Base-by-base conservation (phyloP, 352 stramenopile species). In the Globisporangium alternatum region DNA sequence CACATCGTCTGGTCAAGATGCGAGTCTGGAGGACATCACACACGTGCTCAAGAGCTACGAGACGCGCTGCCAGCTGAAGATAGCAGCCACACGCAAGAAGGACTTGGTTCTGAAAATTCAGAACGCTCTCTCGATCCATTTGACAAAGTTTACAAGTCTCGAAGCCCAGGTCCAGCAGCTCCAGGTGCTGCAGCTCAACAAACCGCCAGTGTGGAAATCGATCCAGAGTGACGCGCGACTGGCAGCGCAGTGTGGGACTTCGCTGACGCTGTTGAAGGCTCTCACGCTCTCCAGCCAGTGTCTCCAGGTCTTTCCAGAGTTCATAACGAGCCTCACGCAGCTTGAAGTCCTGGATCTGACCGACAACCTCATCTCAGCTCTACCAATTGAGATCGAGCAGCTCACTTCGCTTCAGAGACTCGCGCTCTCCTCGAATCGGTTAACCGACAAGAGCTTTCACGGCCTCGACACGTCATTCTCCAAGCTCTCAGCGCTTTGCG, bases 41-140 rank as follows among this genome's bases (percentile, higher is more conserved):
- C 59, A 64, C 0, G 69, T 83, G 12, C 56, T 86, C 0, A 60
- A 64, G 15, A 72, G 73, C 43, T 72, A 75, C 49, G 48, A 79
- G 54, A 35, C 67, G 45, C 59, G 76, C 22, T 63, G 67, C 62
- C 66, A 75, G 33, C 25, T 75, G 60, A 1, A 56, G 60, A 44
- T 67, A 15, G 48, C 65, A 13, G 56, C 48, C 13, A 15, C 43
- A 2, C 57, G 74, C 4, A 81, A 78, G 56, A 28, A 33, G 2
- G 71, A 78, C 22, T 22, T 81, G 25, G 31, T 82, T 19, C 57
- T 72, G 25, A 82, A 87, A 48, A 74, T 81, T 17, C 71, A 83
- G 43, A 55, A 59, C 0, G 57, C 75, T 39, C 58, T 69, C 25
- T 49, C 63, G 10, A 37, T 69, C 9, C 59, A 67, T 22, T 19